Evolutionary conservation across 345 rosid species (phyloP), one percentile per base, ranked within the genome.

Genomic region (Sisymbrium altissimum): DNA sequence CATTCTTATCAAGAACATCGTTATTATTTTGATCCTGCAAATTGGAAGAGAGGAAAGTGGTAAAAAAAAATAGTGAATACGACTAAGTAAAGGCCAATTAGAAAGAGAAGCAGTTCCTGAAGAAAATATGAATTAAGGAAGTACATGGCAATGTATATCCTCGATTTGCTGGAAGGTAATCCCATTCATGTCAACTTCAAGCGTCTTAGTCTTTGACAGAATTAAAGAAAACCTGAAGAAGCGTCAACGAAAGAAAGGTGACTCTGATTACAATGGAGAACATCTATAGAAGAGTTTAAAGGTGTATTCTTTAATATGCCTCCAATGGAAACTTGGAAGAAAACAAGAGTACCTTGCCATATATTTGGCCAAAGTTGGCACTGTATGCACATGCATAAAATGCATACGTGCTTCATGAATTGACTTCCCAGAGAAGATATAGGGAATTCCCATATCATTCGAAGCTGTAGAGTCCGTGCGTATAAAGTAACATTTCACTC

Each of bases 371-470:
- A 87, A 13, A 78, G 66, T 78, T 4, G 87, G 25, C 61, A 84
- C 67, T 36, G 71, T 81, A 38, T 86, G 86, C 10, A 55, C 83
- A 41, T 93, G 90, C 98, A 93, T 90, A 74, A 93, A 93, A 5
- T 83, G n/a, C 65, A 75, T 49, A 80, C 98, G 86, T 17, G 93
- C 98, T 81, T 86, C 86, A 46, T 71, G 78, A n/a, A 88, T 56
- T 14, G 82, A 84, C 76, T 84, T 90, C 6, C 86, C 84, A 0
- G 78, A 21, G 12, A 86, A 83, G 40, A 79, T 40, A 62, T 86
- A 83, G 1, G 70, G 75, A 27, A 56, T 57, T 21, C 49, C 25
- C 13, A n/a, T 6, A 18, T 85, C 92, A 39, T 36, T 27, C 2
- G 53, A 49, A 15, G 89, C 82, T 27, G 73, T 38, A 2, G 91